Evolutionary conservation across 495 filamentous ascomycete species (phyloP), one percentile per base, ranked within the genome.

Genomic region (Lasiosphaeria miniovina): DNA sequence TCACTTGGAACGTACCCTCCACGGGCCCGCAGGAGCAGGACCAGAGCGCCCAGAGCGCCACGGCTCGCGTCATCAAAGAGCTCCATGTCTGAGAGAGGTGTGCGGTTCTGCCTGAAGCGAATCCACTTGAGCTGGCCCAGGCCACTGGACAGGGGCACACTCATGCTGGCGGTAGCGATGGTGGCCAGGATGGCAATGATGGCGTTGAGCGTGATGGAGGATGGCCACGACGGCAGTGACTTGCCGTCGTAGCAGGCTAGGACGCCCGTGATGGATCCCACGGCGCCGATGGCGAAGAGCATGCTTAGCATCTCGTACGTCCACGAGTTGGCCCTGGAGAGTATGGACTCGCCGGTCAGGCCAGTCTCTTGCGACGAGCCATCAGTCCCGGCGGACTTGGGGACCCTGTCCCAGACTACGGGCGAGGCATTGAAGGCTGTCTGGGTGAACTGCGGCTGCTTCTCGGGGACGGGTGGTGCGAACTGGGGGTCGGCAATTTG

Each of bases 61-160:
- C 78, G 65, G 68, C 64, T 74, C 0, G 78, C 78, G 24, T 75
- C 74, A 57, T 81, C 80, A 36, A 77, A 71, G n/a, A 66, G 52
- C 33, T 75, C 69, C 60, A 81, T 71, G 43, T 80, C 77, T 8
- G 65, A 68, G 6, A 82, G 60, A 17, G 69, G 71, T 38, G 74
- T 69, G 7, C 67, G 61, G n/a, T 65, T 61, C 34, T 71, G 54
- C 58, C 58, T 70, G 64, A 79, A 80, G 66, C 78, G 79, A 14
- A 75, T 74, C 77, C 77, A 80, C 60, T 82, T 82, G 1, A 80
- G 61, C 62, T 80, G 78, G 6, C 71, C 71, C 31, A 82, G 55
- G 0, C 65, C 71, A 43, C 74, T 72, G 4, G 71, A 69, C 12
- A 80, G 62, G 5, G 73, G 63, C 15, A 78, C 71, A 17, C 71